Percentiles rank a stretch among this genome's conserved stretches.
phyloP scores from a whole-genome alignment of 495 filamentous ascomycete genomes.

The Hypoxylon crocopeplum region DNA sequence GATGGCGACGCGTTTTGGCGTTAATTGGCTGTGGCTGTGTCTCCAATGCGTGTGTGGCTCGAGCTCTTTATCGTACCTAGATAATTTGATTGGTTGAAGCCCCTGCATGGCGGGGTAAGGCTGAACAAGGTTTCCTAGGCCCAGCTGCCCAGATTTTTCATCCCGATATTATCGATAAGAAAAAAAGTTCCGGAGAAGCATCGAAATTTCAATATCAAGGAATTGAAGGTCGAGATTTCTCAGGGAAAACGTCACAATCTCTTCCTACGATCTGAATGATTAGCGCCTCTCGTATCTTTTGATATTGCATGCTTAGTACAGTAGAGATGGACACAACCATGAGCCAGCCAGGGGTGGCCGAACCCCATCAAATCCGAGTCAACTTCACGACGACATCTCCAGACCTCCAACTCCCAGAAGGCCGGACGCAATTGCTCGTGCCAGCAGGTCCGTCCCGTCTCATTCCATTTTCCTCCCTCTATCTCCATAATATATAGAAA shows the following conservation, averaged over 20 bases:
- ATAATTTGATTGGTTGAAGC: constrained; percentile 17
- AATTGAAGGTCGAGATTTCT: neutral
- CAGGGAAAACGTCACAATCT: neutral
- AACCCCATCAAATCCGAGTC: constrained; percentile 56
- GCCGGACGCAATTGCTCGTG: constrained; percentile 59
- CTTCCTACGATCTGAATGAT: too few relatives aligned
- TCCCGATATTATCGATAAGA: constrained; percentile 36
- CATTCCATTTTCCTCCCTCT: constrained; percentile 13
- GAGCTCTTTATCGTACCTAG: neutral
- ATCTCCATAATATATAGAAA: constrained; percentile 8
- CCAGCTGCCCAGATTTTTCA: neutral
- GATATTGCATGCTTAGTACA: too few relatives aligned
- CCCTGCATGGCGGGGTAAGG: constrained; percentile 35
- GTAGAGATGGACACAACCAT: constrained; percentile 34
- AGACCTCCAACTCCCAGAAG: constrained; percentile 63
- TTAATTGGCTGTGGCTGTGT: constrained; percentile 41
- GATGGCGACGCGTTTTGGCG: constrained; percentile 39
- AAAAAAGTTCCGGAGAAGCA: constrained; percentile 23
- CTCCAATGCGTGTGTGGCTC: constrained; percentile 7
- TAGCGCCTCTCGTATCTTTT: too few relatives aligned
- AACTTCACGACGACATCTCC: constrained; percentile 64
- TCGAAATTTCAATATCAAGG: neutral
- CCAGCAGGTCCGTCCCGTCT: constrained; percentile 47
- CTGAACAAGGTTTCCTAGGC: constrained; percentile 11
- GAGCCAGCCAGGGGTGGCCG: constrained; percentile 34